Evolutionary conservation across 257 asterid species (phyloP), one percentile per base, ranked within the genome.

Genomic region (Prunella vulgaris): DNA sequence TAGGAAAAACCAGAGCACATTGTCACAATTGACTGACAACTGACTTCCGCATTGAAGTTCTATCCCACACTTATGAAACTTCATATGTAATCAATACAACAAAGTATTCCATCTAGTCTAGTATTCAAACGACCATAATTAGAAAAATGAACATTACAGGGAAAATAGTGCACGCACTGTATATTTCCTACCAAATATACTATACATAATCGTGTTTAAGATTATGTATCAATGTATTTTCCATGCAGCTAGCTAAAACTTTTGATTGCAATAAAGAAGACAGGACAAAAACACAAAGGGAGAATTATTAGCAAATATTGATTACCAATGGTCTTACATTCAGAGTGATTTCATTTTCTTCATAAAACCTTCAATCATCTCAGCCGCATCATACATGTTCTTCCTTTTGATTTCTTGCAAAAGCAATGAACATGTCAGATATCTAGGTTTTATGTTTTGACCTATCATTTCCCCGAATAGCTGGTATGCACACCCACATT

Each of bases 401-500:
- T 73, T 85, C 74, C 66, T 60, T 75, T 66, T 88, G 51, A 86
- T 62, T 75, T 82, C 90, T 44, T 84, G 75, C 79, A 93, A 79
- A 65, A 90, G 95, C 69, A 90, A 70, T 3, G 86, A 72, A 65
- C 96, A 93, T 6, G 99, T 90, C 38, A 77, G 60, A 64, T 90
- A 88, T 73, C 93, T 83, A n/a, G 99, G 97, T 64, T 78, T 80
- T 63, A 90, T 77, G 69, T 76, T 88, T 68, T 86, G 88, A 65
- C 75, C 76, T 28, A 86, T 63, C 99, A 90, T 90, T 66, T 82
- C 87, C 75, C 66, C 38, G 71, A 87, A 90, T 12, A 88, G 74
- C 70, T 71, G 61, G 78, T 87, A 90, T 0, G 97, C 96, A 75
- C 64, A 58, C 72, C 86, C 87, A 18, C 85, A 79, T 69, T 85